Conservation (phyloP, 305 asterid species). For the Rubia balearica region DNA sequence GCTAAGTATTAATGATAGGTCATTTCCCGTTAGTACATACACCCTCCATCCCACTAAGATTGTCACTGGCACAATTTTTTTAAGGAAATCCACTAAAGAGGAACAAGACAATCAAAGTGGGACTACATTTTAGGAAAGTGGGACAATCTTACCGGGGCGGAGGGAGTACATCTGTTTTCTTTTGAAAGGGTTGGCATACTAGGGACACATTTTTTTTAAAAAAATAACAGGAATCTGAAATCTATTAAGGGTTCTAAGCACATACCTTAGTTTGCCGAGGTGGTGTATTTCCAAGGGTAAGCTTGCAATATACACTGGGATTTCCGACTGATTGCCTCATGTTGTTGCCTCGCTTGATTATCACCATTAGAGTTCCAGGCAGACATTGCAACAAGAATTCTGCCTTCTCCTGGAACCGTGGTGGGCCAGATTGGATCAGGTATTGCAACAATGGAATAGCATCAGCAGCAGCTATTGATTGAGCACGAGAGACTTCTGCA, state of each 20-base stretch:
- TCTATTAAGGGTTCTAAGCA: not conserved
- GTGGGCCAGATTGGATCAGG: conserved; percentile 97
- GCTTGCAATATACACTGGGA: conserved; percentile 90
- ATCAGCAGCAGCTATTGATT: conserved; percentile 97
- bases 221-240: conserved; percentile 18
- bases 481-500: conserved; percentile 96
- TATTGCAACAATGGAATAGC: conserved; percentile 90
- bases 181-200: not conserved
- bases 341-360: conserved; percentile 86
- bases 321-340: conserved; percentile 98
- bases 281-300: conserved; percentile 88
- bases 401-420: conserved; percentile 97
- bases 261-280: conserved; percentile 79
- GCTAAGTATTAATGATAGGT: not conserved
- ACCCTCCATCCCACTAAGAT: not conserved
- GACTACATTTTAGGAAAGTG: not conserved
- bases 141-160: not conserved
- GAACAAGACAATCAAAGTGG: not conserved
- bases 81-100: not conserved
- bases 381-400: conserved; percentile 92
- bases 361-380: conserved; percentile 90
- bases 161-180: not conserved
- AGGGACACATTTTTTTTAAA: not conserved
- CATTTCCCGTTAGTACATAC: not conserved
- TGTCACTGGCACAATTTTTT: not conserved